Evolutionary conservation across 345 rosid genomes (phyloP).

Genomic region (Barbarea vulgaris): DNA sequence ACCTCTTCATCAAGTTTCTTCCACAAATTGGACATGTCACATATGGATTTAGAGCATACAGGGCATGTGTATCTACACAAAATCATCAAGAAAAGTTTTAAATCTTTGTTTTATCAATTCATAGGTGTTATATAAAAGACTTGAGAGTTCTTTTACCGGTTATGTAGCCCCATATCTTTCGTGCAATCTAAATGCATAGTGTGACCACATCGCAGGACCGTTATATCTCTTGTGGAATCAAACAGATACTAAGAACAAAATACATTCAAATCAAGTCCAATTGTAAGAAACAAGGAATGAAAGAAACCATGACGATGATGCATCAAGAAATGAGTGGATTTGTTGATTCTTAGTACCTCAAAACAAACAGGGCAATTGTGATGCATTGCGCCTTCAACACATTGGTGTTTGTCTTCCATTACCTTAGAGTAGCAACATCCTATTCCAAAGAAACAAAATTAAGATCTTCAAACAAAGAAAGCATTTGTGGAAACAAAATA

Average conservation of each 20-base stretch:
- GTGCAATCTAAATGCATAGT: conserved; percentile 79
- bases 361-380: conserved; percentile 72
- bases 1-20: conserved; percentile 86
- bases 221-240: conserved; percentile 63
- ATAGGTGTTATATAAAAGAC: neutral
- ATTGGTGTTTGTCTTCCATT: conserved; percentile 58
- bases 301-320: neutral
- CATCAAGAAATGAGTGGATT: neutral
- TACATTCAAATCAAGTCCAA: neutral
- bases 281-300: neutral
- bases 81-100: conserved; percentile 12
- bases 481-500: conserved; percentile 12
- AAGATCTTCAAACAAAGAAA: neutral
- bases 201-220: conserved; percentile 74
- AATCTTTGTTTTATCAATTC: neutral
- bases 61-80: conserved; percentile 77
- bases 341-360: conserved; percentile 43
- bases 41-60: conserved; percentile 80
- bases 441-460: conserved; percentile 13
- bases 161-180: conserved; percentile 63
- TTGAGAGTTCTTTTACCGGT: conserved; percentile 44
- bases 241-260: conserved; percentile 60
- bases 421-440: conserved; percentile 65
- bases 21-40: conserved; percentile 78
- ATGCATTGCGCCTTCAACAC: conserved; percentile 76